Evolutionary conservation across 208 protist species (phyloP), one percentile per base, ranked within the genome.

Genomic region (Leishmania martiniquensis): DNA sequence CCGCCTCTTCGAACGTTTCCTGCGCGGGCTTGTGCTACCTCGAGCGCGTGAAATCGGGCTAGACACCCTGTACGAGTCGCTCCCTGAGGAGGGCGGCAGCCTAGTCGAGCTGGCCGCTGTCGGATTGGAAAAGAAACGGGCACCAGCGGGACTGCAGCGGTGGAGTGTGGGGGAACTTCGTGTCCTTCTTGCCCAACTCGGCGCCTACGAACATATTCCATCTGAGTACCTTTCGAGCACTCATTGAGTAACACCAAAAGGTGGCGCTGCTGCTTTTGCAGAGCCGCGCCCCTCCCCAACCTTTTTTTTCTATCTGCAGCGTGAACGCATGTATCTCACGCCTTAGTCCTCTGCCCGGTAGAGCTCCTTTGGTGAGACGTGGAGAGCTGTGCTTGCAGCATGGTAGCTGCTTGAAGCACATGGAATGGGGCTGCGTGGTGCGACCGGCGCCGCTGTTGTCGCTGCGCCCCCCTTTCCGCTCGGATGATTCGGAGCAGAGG

Each of bases 121-220:
- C 17, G 75, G 72, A 25, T 62, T 94, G 32, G 25, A 63, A 49
- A 54, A 77, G 57, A 90, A 91, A 74, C 44, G 78, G 10, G 34
- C 42, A 15, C 84, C 72, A n/a, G 59, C 85, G 29, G 90, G 90
- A 10, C 86, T 85, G 13, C 90, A 92, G 83, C 87, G 87, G 77
- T 94, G 90, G 88, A 90, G 80, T 66, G 83, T 78, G 71, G 54
- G 88, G n/a, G 90, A 94, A 49, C 62, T 92, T 39, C 85, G 90
- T n/a, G 59, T 94, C 42, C 71, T 73, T 42, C 79, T 94, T n/a
- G 76, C 78, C 45, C 85, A 85, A 13, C 47, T 89, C 51, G 75
- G 81, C 32, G 86, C 86, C 10, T 94, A 91, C 77, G 80, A 72
- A 1, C 44, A 83, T 34, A 49, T 79, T 37, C 85, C 78, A 10